phyloP scores from a whole-genome alignment of 148 eudicot genomes.

The Talinum fruticosum region DNA sequence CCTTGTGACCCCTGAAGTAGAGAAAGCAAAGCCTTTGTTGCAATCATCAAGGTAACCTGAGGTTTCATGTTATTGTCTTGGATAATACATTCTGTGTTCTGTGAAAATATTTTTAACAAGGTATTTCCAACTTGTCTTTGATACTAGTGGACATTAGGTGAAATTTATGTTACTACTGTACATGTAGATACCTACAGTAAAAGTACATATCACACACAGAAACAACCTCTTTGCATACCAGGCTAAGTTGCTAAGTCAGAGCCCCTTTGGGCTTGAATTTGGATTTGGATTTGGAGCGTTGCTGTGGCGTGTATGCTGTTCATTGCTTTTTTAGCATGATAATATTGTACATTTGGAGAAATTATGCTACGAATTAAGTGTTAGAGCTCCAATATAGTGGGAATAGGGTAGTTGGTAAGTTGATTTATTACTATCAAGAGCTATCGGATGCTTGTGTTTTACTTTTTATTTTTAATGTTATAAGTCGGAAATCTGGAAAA shows the following conservation, averaged over 20 bases:
- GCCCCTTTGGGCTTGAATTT: background rate
- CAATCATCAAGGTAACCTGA: constrained; percentile 68
- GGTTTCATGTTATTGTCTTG: background rate
- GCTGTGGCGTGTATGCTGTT: background rate
- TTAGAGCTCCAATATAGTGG: background rate
- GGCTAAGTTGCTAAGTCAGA: background rate
- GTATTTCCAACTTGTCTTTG: background rate
- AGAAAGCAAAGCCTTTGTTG: constrained; percentile 72
- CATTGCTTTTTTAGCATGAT: background rate
- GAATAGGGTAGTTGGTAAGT: background rate
- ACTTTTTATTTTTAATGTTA: background rate
- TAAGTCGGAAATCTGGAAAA: too few relatives aligned
- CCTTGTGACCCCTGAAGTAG: constrained; percentile 69
- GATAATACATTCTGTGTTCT: background rate
- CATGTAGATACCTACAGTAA: background rate
- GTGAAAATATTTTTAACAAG: background rate
- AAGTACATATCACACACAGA: background rate
- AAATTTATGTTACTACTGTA: background rate
- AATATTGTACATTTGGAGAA: background rate
- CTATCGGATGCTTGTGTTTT: background rate
- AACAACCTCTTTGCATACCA: background rate
- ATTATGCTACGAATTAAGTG: background rate
- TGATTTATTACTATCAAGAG: background rate
- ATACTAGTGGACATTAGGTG: too few relatives aligned
- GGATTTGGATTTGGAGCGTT: background rate